phyloP scores from a whole-genome alignment of 768 basidiomycete genomes.

The Boletus sp. region DNA sequence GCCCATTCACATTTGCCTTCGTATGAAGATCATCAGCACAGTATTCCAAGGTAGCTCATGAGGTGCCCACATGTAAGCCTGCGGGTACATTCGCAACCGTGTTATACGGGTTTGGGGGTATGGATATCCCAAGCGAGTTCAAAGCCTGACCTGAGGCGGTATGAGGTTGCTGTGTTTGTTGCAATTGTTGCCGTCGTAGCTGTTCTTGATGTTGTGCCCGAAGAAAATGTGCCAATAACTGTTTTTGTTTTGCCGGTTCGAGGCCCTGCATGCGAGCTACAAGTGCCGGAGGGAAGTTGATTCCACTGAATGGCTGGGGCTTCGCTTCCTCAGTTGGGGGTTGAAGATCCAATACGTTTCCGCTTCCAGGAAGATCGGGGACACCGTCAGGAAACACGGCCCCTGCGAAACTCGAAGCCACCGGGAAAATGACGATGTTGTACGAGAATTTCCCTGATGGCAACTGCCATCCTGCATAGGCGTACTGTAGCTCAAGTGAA shows the following conservation, averaged over 20 bases:
- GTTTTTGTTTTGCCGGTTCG: conserved; percentile 22
- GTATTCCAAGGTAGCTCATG: not conserved
- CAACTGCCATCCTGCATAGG: conserved; percentile 47
- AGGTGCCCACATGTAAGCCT: conserved; percentile 18
- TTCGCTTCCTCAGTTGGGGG: conserved; percentile 6
- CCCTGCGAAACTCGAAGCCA: conserved; percentile 36
- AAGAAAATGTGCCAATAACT: conserved; percentile 14
- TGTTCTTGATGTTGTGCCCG: conserved; percentile 17
- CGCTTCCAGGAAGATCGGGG: conserved; percentile 36
- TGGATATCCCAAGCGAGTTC: conserved; percentile 14
- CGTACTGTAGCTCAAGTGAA: conserved; percentile 38
- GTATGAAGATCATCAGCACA: not conserved
- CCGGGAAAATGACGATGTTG: conserved; percentile 48
- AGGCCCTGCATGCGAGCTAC: conserved; percentile 21
- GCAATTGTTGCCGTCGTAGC: conserved; percentile 27
- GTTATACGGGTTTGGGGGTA: conserved; percentile 5
- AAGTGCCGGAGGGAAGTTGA: conserved; percentile 9
- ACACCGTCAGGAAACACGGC: conserved; percentile 54
- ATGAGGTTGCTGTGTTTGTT: conserved; percentile 19
- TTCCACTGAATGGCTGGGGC: not conserved
- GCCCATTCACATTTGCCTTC: conserved; percentile 13
- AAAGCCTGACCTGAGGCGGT: conserved; percentile 10
- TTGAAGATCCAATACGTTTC: conserved; percentile 13
- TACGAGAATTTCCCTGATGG: conserved; percentile 41
- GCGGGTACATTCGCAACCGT: conserved; percentile 10